These are phyloP conservation scores for Thermomyces lanuginosus DNA, from an alignment of 2,329 filamentous ascomycete species.

Conservation along the genomic window DNA sequence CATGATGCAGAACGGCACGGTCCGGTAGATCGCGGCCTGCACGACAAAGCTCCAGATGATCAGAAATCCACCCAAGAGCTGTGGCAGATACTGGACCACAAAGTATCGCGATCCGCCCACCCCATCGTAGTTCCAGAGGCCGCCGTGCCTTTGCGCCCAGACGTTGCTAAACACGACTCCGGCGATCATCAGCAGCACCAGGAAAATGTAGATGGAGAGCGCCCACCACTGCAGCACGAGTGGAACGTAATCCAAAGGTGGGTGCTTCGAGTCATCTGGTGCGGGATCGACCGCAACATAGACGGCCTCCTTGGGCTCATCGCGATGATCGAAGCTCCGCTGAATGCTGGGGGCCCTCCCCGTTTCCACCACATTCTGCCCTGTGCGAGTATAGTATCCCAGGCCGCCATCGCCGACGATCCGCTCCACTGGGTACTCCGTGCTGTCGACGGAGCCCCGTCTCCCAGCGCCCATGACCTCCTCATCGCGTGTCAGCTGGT, in stretches of 20 bases:
- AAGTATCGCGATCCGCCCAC: constrained; percentile 67
- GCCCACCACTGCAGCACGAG: constrained; percentile 51
- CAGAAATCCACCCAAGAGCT: constrained; percentile 53
- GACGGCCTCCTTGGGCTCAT: constrained; percentile 22
- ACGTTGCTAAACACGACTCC: constrained; percentile 57
- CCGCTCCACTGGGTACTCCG: constrained; percentile 35
- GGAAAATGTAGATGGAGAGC: constrained; percentile 42
- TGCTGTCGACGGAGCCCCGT: constrained; percentile 29
- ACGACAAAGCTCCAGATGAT: constrained; percentile 65
- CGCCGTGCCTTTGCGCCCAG: constrained; percentile 46
- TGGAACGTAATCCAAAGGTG: constrained; percentile 53
- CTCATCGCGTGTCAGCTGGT: constrained; percentile 64
- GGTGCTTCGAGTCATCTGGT: constrained; percentile 29
- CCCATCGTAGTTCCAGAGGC: constrained; percentile 50
- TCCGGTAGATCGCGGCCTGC: constrained; percentile 55
- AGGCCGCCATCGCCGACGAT: constrained; percentile 33
- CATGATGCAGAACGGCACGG: constrained; percentile 65
- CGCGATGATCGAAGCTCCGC: constrained; percentile 12
- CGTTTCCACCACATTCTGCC: constrained; percentile 12
- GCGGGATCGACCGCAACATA: constrained; percentile 32
- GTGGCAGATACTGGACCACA: constrained; percentile 70
- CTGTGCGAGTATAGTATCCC: constrained; percentile 25
- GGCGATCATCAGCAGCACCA: constrained; percentile 54
- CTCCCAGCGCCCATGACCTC: constrained; percentile 41
- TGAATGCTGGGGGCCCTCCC: constrained; percentile 15